Evolutionary conservation across 768 basidiomycete species (phyloP), one percentile per base, ranked within the genome.

Genomic region (Calocera viscosa): DNA sequence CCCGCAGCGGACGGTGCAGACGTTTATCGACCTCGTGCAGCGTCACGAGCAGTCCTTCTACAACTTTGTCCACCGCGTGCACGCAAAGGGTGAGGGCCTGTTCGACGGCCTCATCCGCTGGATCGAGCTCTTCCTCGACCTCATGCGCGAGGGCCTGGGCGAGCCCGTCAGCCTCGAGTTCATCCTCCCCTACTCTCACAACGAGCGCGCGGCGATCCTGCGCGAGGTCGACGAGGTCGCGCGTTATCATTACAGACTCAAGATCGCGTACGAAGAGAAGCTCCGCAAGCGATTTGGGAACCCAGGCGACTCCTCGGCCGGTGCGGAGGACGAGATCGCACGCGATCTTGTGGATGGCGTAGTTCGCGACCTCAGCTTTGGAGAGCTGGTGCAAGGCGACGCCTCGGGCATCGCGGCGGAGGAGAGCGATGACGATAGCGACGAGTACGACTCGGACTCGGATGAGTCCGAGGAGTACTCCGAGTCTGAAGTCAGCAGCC

Each of bases 11-110:
- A 95, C 93, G 3, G 96, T 98, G 2, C 90, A 95, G 74, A 85
- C 85, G 1, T 98, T 98, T 74, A 92, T 98, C 70, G 86, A 92
- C 74, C 86, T 99, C 26, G 88, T 99, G 34, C 84, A 89, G 72
- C 85, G 96, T 16, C 96, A 99, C 75, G 94, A 98, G 72, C 91
- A 94, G 73, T 78, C 92, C 0, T 98, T 98, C 79, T 99, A 99
- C 80, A 81, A 82, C 67, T 99, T 99, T 74, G 94, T 99, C 30
- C 93, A 99, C 83, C 96, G 95, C 71, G 96, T 99, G 1, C 96
- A 99, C 73, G 88, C 92, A 49, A 97, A 97, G 74, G 96, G 96
- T 38, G 89, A 94, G 73, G 89, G 87, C 24, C 82, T 99, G 14
- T 99, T 99, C 75, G 89, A 94, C 72, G 85, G 82, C 72, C 85